Percentiles rank a stretch among this genome's conserved stretches.
Conservation (phyloP, 345 rosid species). For the Populus ilicifolia region DNA sequence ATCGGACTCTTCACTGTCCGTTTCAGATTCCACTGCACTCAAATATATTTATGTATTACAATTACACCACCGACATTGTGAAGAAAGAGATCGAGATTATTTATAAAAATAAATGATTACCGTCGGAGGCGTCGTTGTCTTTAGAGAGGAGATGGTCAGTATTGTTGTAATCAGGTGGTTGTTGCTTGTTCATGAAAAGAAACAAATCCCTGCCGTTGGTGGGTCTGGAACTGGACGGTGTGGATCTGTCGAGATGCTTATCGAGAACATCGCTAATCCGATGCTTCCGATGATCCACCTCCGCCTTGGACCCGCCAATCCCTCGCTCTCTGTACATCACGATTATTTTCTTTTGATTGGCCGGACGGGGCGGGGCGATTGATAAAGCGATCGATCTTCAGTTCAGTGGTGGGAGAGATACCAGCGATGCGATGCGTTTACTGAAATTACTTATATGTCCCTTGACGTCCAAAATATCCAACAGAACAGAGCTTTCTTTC, state of each 20-base stretch:
- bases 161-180: slow-evolving; percentile 50
- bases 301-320: slow-evolving; percentile 56
- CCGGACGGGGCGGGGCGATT: neutral
- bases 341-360: neutral
- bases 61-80: neutral
- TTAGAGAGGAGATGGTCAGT: slow-evolving; percentile 39
- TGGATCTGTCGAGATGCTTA: slow-evolving; percentile 68
- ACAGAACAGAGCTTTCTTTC: neutral
- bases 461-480: neutral
- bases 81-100: neutral
- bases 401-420: neutral
- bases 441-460: neutral
- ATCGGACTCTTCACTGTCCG: slow-evolving; percentile 92
- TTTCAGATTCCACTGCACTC: slow-evolving; percentile 71
- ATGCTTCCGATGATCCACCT: slow-evolving; percentile 76
- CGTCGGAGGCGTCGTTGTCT: slow-evolving; percentile 56
- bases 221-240: slow-evolving; percentile 66
- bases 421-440: neutral
- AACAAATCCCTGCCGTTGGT: slow-evolving; percentile 63
- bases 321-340: slow-evolving; percentile 55
- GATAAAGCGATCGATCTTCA: neutral
- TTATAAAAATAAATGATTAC: slow-evolving; percentile 21
- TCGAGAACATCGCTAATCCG: slow-evolving; percentile 71
- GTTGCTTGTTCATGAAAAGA: slow-evolving; percentile 51
- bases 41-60: neutral